Evolutionary conservation across 768 basidiomycete species (phyloP), one percentile per base, ranked within the genome.

Genomic region (Amanita thiersii): DNA sequence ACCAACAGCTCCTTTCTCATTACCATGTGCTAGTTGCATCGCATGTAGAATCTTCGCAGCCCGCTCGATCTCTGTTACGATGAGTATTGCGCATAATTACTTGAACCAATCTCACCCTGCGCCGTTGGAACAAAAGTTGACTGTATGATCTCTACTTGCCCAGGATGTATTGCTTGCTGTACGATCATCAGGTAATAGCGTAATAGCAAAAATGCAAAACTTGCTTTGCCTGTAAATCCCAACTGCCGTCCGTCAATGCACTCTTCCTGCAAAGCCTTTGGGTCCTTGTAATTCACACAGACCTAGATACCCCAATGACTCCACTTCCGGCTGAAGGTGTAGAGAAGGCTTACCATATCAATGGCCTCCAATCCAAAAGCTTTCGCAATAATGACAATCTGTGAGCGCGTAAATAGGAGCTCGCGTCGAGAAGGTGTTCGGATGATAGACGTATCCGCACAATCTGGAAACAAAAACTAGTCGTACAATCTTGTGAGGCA

Each of bases 101-200:
- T 29, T 14, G 12, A 24, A 11, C 21, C 12, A n/a, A 23, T 26
- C 57, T 23, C 52, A 81, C 90, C 89, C 61, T 76, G 60, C 12
- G 66, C 57, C 0, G 79, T 79, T 0, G 92, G 92, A 0, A 87
- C 75, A 56, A 85, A 97, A 1, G 82, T 79, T 4, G 71, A 61
- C 46, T 93, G 86, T 18, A 93, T 86, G 5, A 73, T 68, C 24
- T 73, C 71, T 3, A 94, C 75, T 59, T 97, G 93, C 18, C 65
- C 64, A 0, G 93, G 93, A 58, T 97, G 93, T 29, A 97, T 93
- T 2, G 86, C 89, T 91, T 97, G 93, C 88, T 91, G 57, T 14
- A 44, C 17, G 33, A 17, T 21, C 18, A 25, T 42, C 3, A 40
- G 9, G 5, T 4, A n/a, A 11, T 26, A 34, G n/a, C 39, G 10